These are phyloP conservation scores for Acacia acuminata DNA, from an alignment of 306 rosid genomes.

Conservation along the genomic window DNA sequence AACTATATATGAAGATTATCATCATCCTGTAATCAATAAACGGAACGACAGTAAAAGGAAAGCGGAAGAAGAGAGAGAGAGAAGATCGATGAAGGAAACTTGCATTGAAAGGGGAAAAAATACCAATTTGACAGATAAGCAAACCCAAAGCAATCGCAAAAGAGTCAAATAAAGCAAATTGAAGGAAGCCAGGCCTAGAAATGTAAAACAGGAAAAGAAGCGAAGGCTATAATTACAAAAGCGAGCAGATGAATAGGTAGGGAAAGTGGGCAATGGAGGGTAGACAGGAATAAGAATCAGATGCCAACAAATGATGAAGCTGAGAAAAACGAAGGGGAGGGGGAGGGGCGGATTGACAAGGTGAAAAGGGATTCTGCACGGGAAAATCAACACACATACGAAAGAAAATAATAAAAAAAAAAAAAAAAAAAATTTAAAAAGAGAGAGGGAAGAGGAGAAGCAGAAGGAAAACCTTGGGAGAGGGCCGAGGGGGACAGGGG, in stretches of 20 bases:
- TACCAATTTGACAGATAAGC: background rate
- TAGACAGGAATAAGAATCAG: slow-evolving; percentile 1
- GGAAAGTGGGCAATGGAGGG: background rate
- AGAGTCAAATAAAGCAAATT: background rate
- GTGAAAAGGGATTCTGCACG: background rate
- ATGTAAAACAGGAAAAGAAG: background rate
- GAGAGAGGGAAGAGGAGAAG: background rate
- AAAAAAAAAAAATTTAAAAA: no score
- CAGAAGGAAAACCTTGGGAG: slow-evolving; percentile 46
- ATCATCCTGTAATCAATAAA: background rate
- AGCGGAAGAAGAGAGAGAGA: background rate
- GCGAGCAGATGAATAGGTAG: background rate
- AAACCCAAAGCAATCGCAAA: background rate
- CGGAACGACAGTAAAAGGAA: background rate
- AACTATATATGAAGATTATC: background rate
- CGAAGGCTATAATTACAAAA: background rate
- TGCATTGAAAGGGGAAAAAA: no score
- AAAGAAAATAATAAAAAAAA: background rate
- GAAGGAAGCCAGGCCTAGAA: background rate
- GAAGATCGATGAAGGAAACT: background rate
- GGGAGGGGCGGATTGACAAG: background rate
- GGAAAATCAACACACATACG: background rate
- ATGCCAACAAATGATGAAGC: background rate
- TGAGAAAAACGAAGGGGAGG: background rate
- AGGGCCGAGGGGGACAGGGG: slow-evolving; percentile 57